Evolutionary conservation across 495 filamentous ascomycete genomes (phyloP).

Genomic region (Terfezia boudieri): DNA sequence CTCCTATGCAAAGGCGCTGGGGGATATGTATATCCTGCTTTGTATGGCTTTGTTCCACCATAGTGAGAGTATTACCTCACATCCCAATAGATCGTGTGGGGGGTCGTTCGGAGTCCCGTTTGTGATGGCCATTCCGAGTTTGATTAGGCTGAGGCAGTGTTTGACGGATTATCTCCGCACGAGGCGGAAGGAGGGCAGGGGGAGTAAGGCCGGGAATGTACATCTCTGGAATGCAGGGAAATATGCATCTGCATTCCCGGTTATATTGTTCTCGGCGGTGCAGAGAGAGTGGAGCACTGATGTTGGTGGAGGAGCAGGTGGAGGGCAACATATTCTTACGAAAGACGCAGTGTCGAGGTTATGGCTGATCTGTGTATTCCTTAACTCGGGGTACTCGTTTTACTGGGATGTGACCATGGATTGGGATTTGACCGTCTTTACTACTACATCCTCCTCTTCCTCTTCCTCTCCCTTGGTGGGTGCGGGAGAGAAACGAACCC

Average conservation of each 20-base stretch:
- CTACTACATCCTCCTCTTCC: constrained; percentile 24
- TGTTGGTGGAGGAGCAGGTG: not conserved
- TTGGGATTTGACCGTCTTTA: constrained; percentile 82
- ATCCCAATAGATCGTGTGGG: constrained; percentile 58
- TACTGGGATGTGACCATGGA: constrained; percentile 96
- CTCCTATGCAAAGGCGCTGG: constrained; percentile 77
- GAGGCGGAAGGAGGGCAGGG: constrained; percentile 23
- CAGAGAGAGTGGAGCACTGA: constrained; percentile 41
- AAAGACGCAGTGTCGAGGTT: constrained; percentile 23
- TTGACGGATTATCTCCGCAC: constrained; percentile 68
- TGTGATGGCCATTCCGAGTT: constrained; percentile 55
- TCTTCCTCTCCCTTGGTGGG: constrained; percentile 49
- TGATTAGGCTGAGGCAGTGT: constrained; percentile 81
- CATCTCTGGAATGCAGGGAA: constrained; percentile 86
- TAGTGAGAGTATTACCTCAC: constrained; percentile 37
- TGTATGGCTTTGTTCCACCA: constrained; percentile 62
- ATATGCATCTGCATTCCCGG: constrained; percentile 77
- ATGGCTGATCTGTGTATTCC: constrained; percentile 37
- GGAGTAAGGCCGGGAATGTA: constrained; percentile 27
- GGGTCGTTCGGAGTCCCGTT: constrained; percentile 52
- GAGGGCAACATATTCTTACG: constrained; percentile 9
- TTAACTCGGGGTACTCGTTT: constrained; percentile 83
- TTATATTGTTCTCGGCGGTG: constrained; percentile 55
- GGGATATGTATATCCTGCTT: constrained; percentile 63
- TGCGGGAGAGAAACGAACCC: constrained; percentile 20